Base-by-base conservation (phyloP, 2,329 filamentous ascomycete species). In the Alternaria sp. region DNA sequence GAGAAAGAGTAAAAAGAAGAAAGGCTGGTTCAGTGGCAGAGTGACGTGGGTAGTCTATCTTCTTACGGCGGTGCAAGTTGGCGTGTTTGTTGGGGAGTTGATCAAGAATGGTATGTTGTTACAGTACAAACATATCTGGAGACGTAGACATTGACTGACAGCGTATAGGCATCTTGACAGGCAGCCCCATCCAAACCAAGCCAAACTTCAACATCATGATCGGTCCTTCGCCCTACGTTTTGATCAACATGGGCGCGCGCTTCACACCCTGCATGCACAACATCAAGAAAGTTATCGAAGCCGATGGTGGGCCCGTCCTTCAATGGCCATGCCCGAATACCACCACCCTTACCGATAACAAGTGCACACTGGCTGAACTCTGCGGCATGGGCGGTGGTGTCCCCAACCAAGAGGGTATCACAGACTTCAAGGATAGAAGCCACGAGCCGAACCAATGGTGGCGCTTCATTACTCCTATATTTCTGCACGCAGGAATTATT, bases 131-230 rank as follows among this genome's bases (percentile, higher is more conserved):
- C 3, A 6, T 32, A 14, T 11, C n/a, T 48, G 18, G 25, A 25
- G 18, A 6, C n/a, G 11, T n/a, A 8, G 10, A n/a, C 16, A 43
- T 27, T 27, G 38, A 49, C 64, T 68, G 30, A 71, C 62, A 56
- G 30, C 20, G 16, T 1, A 12, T 65, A 93, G 91, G 85, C 54
- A 85, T 90, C 68, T 81, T 94, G 30, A 97, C 94, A 1, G 91
- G 91, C 55, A 90, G 90, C 0, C 87, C 90, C 20, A 92, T 93
- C 74, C 86, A 89, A 80, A 94, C 89, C 54, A 87, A 94, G 57
- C 95, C 95, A 2, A 86, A 85, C 16, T 97, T 99, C 82, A 99
- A 98, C 81, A 91, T 92, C 60, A 97, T 99, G 93, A 97, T 99
- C 74, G 95, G 95, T 0, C 95, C 95, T 1, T 97, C 94, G 5